These are phyloP conservation scores for Venustampulla echinocandica DNA, from an alignment of 495 filamentous ascomycete genomes.

Conservation along the genomic window DNA sequence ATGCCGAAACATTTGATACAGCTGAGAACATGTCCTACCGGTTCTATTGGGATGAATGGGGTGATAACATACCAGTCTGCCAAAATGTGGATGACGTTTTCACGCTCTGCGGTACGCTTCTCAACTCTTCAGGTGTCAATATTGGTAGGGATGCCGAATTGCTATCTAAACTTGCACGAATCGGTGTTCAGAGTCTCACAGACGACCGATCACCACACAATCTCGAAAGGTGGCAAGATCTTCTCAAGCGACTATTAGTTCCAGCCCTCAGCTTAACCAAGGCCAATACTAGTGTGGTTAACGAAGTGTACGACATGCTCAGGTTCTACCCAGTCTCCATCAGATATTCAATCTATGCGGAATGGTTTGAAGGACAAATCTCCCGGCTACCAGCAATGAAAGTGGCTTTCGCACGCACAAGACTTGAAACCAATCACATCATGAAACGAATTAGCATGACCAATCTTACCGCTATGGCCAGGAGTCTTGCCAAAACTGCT, in stretches of 20 bases:
- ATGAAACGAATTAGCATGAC: conserved; percentile 79
- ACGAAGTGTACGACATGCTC: conserved; percentile 76
- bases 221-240: conserved; percentile 61
- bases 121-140: conserved; percentile 77
- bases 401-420: conserved; percentile 65
- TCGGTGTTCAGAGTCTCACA: conserved; percentile 65
- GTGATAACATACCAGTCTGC: conserved; percentile 84
- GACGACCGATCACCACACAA: conserved; percentile 64
- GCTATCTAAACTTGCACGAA: conserved; percentile 70
- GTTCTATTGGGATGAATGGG: conserved; percentile 98
- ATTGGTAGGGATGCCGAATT: conserved; percentile 75
- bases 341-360: conserved; percentile 84
- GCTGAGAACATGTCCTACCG: conserved; percentile 67
- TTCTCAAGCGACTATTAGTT: conserved; percentile 73
- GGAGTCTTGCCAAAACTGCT: conserved; percentile 77
- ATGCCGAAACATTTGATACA: conserved; percentile 63
- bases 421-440: conserved; percentile 66
- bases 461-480: conserved; percentile 77
- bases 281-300: conserved; percentile 70
- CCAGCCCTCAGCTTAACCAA: conserved; percentile 78
- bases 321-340: conserved; percentile 64
- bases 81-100: conserved; percentile 88
- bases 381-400: conserved; percentile 72
- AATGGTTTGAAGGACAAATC: conserved; percentile 75
- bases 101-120: conserved; percentile 71